These are phyloP conservation scores for Castanospermum australe DNA, from an alignment of 306 rosid genomes.

Conservation along the genomic window DNA sequence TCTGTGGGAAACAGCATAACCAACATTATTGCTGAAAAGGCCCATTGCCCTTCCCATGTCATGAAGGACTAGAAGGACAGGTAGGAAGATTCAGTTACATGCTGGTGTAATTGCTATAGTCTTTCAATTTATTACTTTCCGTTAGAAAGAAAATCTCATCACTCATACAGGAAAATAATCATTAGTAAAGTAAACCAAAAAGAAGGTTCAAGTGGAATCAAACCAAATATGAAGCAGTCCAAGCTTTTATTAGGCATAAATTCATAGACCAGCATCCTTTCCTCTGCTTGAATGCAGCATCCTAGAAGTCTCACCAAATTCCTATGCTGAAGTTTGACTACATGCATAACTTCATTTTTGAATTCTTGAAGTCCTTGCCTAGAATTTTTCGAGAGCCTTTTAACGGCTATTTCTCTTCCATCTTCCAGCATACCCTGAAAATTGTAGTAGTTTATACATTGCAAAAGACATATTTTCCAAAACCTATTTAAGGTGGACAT, in stretches of 20 bases:
- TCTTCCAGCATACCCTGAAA: constrained; percentile 16
- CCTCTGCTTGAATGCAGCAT: constrained; percentile 40
- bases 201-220: neutral
- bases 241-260: constrained; percentile 50
- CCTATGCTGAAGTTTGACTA: constrained; percentile 48
- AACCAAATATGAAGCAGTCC: constrained; percentile 44
- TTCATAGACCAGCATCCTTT: constrained; percentile 44
- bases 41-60: too few species aligned
- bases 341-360: constrained; percentile 41
- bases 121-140: neutral
- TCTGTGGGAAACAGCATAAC: too few species aligned
- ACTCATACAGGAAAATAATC: neutral
- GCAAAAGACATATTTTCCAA: too few species aligned
- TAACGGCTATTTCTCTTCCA: constrained; percentile 42
- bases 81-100: neutral
- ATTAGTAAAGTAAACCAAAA: neutral
- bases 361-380: constrained; percentile 44
- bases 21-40: too few species aligned
- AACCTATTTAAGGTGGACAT: too few species aligned
- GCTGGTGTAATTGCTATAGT: neutral
- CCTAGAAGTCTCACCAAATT: constrained; percentile 47
- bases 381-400: constrained; percentile 43
- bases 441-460: too few species aligned
- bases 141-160: neutral
- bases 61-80: too few species aligned